Evolutionary conservation across 805 yeast genomes (phyloP).

Genomic region (Saturnispora silvae): DNA sequence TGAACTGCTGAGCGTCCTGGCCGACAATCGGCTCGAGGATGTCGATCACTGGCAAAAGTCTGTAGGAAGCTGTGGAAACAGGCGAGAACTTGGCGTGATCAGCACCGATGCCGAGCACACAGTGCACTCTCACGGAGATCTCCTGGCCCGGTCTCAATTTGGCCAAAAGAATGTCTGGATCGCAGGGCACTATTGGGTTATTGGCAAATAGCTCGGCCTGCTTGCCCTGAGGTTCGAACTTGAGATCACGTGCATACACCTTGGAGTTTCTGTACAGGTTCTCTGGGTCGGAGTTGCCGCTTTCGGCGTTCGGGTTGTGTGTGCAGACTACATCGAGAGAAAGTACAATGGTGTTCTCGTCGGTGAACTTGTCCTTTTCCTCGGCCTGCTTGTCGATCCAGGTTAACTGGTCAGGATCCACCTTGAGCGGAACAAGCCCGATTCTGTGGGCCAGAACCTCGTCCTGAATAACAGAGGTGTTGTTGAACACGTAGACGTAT

Average conservation of each 20-base stretch:
- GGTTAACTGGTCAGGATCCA: conserved; percentile 78
- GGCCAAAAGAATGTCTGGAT: conserved; percentile 83
- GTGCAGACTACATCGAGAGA: conserved; percentile 76
- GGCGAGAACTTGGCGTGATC: conserved; percentile 98
- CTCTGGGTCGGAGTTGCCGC: conserved; percentile 69
- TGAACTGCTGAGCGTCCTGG: conserved; percentile 64
- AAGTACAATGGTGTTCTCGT: conserved; percentile 81
- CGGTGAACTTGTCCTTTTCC: conserved; percentile 66
- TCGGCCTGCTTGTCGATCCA: conserved; percentile 69
- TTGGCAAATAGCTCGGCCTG: conserved; percentile 64
- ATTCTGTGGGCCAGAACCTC: conserved; percentile 94
- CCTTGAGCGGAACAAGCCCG: conserved; percentile 82
- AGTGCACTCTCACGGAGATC: conserved; percentile 80
- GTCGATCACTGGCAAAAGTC: conserved; percentile 81
- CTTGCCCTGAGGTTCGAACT: conserved; percentile 84
- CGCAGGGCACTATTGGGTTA: conserved; percentile 62
- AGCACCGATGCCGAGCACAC: conserved; percentile 74
- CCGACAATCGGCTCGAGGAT: conserved; percentile 69
- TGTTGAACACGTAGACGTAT: conserved; percentile 79
- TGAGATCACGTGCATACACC: conserved; percentile 82
- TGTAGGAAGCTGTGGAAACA: conserved; percentile 91
- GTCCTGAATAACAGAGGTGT: conserved; percentile 94
- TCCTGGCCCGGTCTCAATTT: conserved; percentile 97
- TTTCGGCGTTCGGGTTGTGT: conserved; percentile 73
- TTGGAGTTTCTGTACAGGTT: conserved; percentile 73